Evolutionary conservation across 441 rosid species (phyloP).

Genomic region (Populus hybrid): DNA sequence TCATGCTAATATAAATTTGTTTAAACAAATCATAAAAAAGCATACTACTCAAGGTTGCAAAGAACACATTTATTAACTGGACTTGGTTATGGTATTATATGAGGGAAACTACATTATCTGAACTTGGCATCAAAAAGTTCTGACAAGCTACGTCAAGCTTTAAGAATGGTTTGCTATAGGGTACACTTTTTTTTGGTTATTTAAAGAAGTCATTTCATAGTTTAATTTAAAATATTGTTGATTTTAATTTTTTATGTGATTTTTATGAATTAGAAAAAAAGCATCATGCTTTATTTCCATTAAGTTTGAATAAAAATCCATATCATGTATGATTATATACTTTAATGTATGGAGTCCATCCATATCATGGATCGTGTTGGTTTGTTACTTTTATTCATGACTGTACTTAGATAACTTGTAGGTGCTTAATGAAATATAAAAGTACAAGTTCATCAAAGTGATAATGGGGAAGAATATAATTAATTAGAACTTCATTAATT

Average conservation of each 20-base stretch:
- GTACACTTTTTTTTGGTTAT: neutral
- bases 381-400: constrained; percentile 14
- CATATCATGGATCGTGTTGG: neutral
- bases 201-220: neutral
- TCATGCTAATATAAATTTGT: too few species aligned
- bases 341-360: neutral
- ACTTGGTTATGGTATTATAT: constrained; percentile 3
- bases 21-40: too few species aligned
- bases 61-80: too few species aligned
- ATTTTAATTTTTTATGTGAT: neutral
- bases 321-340: neutral
- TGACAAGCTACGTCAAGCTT: neutral
- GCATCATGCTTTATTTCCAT: neutral
- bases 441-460: neutral
- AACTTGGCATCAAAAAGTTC: neutral
- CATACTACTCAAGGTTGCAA: too few species aligned
- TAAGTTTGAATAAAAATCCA: neutral
- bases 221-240: neutral
- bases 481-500: neutral
- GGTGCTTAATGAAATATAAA: neutral
- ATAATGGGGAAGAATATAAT: neutral
- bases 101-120: neutral
- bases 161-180: neutral
- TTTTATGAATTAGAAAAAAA: neutral
- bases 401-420: neutral